Percentiles rank a stretch among this genome's conserved stretches.
Conservation (phyloP, 306 rosid species). For the Lithocarpus polystachyus region DNA sequence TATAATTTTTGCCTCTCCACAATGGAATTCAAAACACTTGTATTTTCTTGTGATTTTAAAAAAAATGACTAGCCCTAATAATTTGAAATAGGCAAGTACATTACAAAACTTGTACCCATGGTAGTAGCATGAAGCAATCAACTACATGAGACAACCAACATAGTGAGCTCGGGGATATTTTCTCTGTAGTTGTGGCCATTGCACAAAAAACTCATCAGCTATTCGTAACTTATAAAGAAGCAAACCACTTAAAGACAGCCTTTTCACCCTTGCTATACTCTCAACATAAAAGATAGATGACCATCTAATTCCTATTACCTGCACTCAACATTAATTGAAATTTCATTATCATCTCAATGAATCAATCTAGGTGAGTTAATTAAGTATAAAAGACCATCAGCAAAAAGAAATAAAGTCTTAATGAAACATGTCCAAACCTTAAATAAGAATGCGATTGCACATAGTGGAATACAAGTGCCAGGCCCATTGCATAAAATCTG, state of each 20-base stretch:
- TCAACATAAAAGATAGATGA: slow-evolving; percentile 53
- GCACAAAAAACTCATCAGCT: slow-evolving; percentile 89
- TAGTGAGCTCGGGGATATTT: slow-evolving; percentile 5
- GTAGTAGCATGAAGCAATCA: slow-evolving; percentile 7
- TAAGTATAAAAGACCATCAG: no score
- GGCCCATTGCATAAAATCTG: slow-evolving; percentile 97
- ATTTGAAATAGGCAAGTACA: no score
- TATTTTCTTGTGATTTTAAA: no score
- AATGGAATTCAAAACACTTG: no score
- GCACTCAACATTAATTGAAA: slow-evolving; percentile 17
- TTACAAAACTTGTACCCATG: not conserved
- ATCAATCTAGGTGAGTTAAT: not conserved
- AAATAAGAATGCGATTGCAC: slow-evolving; percentile 38
- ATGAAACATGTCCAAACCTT: slow-evolving; percentile 47
- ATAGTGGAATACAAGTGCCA: slow-evolving; percentile 78
- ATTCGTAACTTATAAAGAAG: slow-evolving; percentile 74
- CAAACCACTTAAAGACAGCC: slow-evolving; percentile 83
- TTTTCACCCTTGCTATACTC: slow-evolving; percentile 68
- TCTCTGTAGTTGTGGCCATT: slow-evolving; percentile 77
- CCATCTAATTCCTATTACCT: slow-evolving; percentile 80
- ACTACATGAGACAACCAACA: slow-evolving; percentile 33
- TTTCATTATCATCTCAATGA: slow-evolving; percentile 14
- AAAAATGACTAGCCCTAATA: no score
- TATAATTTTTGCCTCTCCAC: no score
- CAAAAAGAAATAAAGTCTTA: not conserved